Base-by-base conservation (phyloP, 2,329 filamentous ascomycete species). In the Seiridium cupressi region DNA sequence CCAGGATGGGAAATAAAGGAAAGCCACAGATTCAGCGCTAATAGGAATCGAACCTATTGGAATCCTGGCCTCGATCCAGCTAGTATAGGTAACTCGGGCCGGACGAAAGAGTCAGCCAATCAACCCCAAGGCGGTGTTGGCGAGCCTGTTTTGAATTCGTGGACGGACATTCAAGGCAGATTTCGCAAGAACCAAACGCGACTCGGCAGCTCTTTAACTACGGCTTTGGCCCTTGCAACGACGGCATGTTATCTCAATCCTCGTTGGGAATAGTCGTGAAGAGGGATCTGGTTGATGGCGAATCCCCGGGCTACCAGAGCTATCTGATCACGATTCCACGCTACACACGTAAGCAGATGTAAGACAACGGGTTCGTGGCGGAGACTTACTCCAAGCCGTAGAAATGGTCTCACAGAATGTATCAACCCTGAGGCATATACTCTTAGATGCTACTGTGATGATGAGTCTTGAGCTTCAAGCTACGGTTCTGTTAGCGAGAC, bases 251-350 rank as follows among this genome's bases (percentile, higher is more conserved):
- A 63, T 75, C 78, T 0, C 80, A 83, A 63, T 79, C 76, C 1
- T 82, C 82, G 55, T 76, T 80, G 8, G 80, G 80, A 9, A 78
- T 84, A 32, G 80, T 82, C 2, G 81, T 79, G 3, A 83, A 83
- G 69, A 81, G 81, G 81, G 0, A 76, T 84, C 63, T 69, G 70
- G 71, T 72, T 85, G 42, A 84, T 84, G 82, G 77, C 78, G 1
- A 81, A 82, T 51, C 80, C 80, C 0, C 79, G 76, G 80, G 78
- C 1, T 79, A 80, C 61, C 78, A 82, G 51, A 71, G 70, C 55
- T 75, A 72, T 58, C 69, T 75, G 63, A 68, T 71, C 63, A 81
- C 79, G 0, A 77, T 84, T 40, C 76, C 77, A 0, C 18, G 18
- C 18, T 26, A 26, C 18, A 26, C 18, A 26, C 18, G 18, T 26